phyloP scores from a whole-genome alignment of 2,329 filamentous ascomycete genomes.

The Graphiopsis chlorocephala region DNA sequence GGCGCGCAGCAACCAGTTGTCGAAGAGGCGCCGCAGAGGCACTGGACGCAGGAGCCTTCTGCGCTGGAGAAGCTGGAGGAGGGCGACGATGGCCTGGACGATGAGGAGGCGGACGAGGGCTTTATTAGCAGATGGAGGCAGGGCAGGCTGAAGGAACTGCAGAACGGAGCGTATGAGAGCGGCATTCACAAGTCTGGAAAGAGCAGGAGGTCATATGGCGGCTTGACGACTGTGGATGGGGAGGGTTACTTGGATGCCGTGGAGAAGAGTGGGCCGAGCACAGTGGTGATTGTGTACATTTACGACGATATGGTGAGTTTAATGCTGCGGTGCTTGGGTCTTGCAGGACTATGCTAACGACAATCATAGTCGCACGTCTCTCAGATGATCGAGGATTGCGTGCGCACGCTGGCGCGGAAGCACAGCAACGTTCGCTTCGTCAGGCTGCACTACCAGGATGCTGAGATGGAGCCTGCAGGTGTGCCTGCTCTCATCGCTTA shows the following conservation, averaged over 20 bases:
- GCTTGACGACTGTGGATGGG: slow-evolving; percentile 80
- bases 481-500: slow-evolving; percentile 89
- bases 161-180: slow-evolving; percentile 61
- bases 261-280: slow-evolving; percentile 79
- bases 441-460: slow-evolving; percentile 85
- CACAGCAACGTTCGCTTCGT: slow-evolving; percentile 78
- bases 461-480: slow-evolving; percentile 86
- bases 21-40: slow-evolving; percentile 6
- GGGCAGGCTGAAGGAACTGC: slow-evolving; percentile 71
- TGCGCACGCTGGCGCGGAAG: slow-evolving; percentile 69
- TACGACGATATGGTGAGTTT: slow-evolving; percentile 76
- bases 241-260: slow-evolving; percentile 93
- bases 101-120: slow-evolving; percentile 68
- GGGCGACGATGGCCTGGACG: slow-evolving; percentile 53
- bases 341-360: background rate
- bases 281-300: slow-evolving; percentile 88
- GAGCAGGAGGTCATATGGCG: slow-evolving; percentile 70
- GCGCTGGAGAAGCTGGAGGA: slow-evolving; percentile 26
- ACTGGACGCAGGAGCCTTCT: slow-evolving; percentile 7
- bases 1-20: background rate
- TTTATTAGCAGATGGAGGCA: slow-evolving; percentile 87
- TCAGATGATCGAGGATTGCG: slow-evolving; percentile 71
- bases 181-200: slow-evolving; percentile 44
- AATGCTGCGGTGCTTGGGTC: background rate
- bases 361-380: slow-evolving; percentile 69